These are phyloP conservation scores for Dipodascopsis tothii DNA, from an alignment of 805 yeast genomes.

Conservation along the genomic window DNA sequence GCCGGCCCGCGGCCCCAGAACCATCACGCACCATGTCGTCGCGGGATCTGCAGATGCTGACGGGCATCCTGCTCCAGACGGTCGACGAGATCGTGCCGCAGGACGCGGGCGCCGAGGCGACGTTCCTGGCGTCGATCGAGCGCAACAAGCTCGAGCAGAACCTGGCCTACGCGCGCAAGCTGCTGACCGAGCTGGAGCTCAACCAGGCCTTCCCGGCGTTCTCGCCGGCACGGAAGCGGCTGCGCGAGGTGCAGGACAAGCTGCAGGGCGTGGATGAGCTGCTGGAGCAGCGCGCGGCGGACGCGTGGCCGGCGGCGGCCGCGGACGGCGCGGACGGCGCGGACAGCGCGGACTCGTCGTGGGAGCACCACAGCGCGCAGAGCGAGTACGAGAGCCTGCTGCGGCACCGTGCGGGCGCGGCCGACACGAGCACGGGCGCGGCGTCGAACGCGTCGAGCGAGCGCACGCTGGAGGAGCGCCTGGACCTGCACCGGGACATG, in stretches of 20 bases:
- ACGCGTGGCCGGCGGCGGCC: not conserved
- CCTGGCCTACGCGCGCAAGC: conserved; percentile 17
- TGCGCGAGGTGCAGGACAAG: conserved; percentile 16
- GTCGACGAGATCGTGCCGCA: not conserved
- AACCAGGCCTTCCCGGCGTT: not conserved
- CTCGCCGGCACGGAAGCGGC: conserved; percentile 11
- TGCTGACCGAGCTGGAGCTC: conserved; percentile 11
- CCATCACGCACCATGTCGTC: conserved; percentile 1
- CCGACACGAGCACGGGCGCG: not conserved
- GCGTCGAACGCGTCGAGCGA: not conserved
- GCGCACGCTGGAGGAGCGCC: conserved; percentile 14
- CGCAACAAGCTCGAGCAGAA: conserved; percentile 16
- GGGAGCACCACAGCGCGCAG: not conserved
- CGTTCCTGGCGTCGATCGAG: conserved; percentile 2
- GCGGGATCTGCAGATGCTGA: not conserved
- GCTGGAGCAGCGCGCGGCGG: not conserved
- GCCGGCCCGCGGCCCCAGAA: too few relatives aligned
- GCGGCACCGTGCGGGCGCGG: too few relatives aligned
- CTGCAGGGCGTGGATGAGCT: not conserved
- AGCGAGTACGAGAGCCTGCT: not conserved
- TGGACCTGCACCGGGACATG: conserved; percentile 23
- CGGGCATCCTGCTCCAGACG: not conserved
- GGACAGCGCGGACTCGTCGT: too few relatives aligned
- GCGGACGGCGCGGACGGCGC: not conserved
- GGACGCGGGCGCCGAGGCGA: not conserved